phyloP scores from a whole-genome alignment of 2,329 filamentous ascomycete species.

The Metarhizium sp. region DNA sequence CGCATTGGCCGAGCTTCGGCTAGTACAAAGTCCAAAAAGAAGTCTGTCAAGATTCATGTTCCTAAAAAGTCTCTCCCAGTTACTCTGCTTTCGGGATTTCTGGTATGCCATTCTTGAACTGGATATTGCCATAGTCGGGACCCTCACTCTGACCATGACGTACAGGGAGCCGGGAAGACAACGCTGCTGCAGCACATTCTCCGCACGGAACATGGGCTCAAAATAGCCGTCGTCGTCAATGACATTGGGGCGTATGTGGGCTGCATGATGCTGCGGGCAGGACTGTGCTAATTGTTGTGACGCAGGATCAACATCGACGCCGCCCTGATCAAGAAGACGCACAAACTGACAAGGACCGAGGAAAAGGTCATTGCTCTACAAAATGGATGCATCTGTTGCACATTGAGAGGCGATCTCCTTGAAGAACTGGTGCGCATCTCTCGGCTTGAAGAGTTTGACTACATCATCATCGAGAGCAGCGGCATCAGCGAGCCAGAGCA shows the following conservation, averaged over 20 bases:
- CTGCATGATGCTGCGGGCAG: rapidly evolving
- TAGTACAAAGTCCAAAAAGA: slow-evolving; percentile 3
- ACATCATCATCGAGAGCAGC: slow-evolving; percentile 62
- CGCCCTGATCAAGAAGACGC: slow-evolving; percentile 45
- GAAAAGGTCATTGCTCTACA: slow-evolving; percentile 60
- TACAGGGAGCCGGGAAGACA: slow-evolving; percentile 59
- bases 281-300: neutral
- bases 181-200: slow-evolving; percentile 62
- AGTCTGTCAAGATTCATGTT: neutral
- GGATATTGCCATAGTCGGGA: neutral
- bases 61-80: slow-evolving; percentile 20
- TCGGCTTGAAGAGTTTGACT: slow-evolving; percentile 55
- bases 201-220: slow-evolving; percentile 54
- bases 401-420: slow-evolving; percentile 59
- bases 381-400: slow-evolving; percentile 72
- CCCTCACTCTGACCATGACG: neutral
- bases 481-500: slow-evolving; percentile 67
- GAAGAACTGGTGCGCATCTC: slow-evolving; percentile 58
- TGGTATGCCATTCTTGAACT: slow-evolving; percentile 11
- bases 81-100: slow-evolving; percentile 25
- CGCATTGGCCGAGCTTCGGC: neutral
- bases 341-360: slow-evolving; percentile 47
- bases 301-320: slow-evolving; percentile 55
- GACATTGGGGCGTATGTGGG: slow-evolving; percentile 51
- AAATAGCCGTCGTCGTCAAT: slow-evolving; percentile 65